phyloP scores from a whole-genome alignment of 345 rosid genomes.

The Eucalyptus guilfoylei region DNA sequence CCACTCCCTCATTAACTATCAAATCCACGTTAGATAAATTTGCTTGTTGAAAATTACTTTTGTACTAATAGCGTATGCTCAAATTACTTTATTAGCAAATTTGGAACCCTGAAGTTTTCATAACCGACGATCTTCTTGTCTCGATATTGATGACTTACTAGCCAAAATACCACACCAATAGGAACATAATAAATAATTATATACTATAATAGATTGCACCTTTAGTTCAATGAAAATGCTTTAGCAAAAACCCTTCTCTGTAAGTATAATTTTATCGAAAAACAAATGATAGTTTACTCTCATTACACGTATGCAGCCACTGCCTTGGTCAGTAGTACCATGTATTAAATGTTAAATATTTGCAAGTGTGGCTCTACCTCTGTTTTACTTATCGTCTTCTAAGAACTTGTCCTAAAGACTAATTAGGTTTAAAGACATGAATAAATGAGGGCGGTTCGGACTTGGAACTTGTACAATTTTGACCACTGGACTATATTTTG shows the following conservation, averaged over 20 bases:
- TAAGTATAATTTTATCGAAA: not conserved
- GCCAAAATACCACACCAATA: not conserved
- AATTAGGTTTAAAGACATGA: not conserved
- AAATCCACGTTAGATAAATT: not conserved
- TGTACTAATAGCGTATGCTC: not conserved
- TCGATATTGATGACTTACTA: not conserved
- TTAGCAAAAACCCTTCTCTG: not conserved
- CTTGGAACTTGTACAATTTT: not conserved
- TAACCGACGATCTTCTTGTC: not conserved
- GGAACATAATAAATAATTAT: not conserved
- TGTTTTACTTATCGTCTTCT: not conserved
- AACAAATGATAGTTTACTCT: not conserved
- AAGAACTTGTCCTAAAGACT: not conserved
- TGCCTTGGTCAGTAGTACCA: not conserved
- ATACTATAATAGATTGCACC: not conserved
- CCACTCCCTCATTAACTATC: not conserved
- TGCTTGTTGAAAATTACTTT: not conserved
- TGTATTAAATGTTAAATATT: not conserved
- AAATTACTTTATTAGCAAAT: not conserved
- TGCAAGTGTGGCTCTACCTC: not conserved
- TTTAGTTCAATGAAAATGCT: not conserved
- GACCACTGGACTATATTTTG: not conserved
- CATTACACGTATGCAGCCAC: not conserved
- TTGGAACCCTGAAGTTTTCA: not conserved
- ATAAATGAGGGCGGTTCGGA: not conserved